A percentile compares a stretch with the other conserved stretches of the same genome.
phyloP scores from a whole-genome alignment of 2,329 filamentous ascomycete species.

The Cladosporium austrohemisphaericum region DNA sequence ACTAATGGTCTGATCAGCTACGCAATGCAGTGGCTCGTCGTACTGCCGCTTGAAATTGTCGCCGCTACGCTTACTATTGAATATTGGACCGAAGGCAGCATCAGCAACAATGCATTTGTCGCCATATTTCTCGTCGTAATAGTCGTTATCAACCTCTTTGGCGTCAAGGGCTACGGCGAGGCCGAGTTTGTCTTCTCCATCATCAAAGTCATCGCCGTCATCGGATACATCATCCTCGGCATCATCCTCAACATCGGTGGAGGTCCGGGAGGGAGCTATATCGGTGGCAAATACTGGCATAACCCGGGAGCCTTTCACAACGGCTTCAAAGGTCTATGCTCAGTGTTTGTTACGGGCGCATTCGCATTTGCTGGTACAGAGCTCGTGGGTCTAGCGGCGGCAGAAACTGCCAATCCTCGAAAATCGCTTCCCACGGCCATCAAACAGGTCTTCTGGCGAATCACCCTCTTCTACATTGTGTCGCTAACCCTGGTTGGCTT shows the following conservation, averaged over 20 bases:
- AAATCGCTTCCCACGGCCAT: conserved; percentile 39
- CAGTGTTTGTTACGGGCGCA: conserved; percentile 61
- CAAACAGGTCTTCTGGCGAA: conserved; percentile 37
- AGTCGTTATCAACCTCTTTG: conserved; percentile 32
- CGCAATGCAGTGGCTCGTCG: conserved; percentile 34
- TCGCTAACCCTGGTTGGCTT: conserved; percentile 33
- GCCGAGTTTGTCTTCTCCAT: conserved; percentile 36
- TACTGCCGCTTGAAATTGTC: conserved; percentile 33
- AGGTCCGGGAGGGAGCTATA: conserved; percentile 53
- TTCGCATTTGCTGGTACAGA: conserved; percentile 65
- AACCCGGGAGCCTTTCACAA: conserved; percentile 43
- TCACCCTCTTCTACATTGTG: conserved; percentile 34
- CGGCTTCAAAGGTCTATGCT: conserved; percentile 63
- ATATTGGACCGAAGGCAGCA: conserved; percentile 29
- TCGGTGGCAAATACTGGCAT: conserved; percentile 54
- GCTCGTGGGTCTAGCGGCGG: conserved; percentile 55
- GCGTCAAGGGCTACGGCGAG: conserved; percentile 35
- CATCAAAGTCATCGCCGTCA: conserved; percentile 43
- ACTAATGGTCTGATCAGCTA: conserved; percentile 24
- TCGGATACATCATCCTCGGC: conserved; percentile 63
- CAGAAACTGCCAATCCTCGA: conserved; percentile 50
- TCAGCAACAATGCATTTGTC: conserved; percentile 32
- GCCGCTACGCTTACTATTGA: conserved; percentile 32
- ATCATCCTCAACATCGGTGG: conserved; percentile 59
- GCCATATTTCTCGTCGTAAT: conserved; percentile 33